phyloP scores from a whole-genome alignment of 805 yeast species.

The Yarrowia sp. region DNA sequence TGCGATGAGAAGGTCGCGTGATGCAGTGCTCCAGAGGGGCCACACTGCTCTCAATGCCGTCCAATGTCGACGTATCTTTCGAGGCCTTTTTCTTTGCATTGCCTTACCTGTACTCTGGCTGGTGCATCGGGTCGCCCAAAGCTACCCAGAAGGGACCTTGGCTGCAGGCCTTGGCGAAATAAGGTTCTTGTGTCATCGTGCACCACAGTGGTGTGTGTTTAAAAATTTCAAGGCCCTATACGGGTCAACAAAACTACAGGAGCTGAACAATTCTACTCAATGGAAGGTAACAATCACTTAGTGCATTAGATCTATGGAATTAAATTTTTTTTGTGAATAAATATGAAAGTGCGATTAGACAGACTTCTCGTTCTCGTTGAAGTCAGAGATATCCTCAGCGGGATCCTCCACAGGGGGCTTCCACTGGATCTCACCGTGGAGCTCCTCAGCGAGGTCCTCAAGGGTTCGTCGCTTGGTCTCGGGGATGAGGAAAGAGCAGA shows the following conservation, averaged over 20 bases:
- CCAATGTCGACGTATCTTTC: background rate
- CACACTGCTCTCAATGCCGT: background rate
- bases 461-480: constrained; percentile 91
- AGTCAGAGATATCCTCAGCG: constrained; percentile 1
- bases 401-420: constrained; percentile 6
- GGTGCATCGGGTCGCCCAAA: background rate
- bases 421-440: constrained; percentile 63
- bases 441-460: constrained; percentile 76
- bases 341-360: constrained; percentile 11
- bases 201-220: background rate
- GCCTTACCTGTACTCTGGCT: background rate
- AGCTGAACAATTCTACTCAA: too few species aligned
- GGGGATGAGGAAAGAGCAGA: constrained; percentile 66
- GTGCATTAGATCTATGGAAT: constrained; percentile 14
- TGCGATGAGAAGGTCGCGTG: constrained; percentile 21
- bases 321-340: constrained; percentile 14
- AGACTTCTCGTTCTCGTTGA: constrained; percentile 16
- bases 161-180: background rate
- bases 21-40: background rate
- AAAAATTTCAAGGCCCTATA: too few species aligned
- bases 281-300: background rate
- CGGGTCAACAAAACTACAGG: too few species aligned
- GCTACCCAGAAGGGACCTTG: background rate
- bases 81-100: background rate
- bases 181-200: background rate